Evolutionary conservation across 345 rosid species (phyloP), one percentile per base, ranked within the genome.

Genomic region (Corymbia maculata): DNA sequence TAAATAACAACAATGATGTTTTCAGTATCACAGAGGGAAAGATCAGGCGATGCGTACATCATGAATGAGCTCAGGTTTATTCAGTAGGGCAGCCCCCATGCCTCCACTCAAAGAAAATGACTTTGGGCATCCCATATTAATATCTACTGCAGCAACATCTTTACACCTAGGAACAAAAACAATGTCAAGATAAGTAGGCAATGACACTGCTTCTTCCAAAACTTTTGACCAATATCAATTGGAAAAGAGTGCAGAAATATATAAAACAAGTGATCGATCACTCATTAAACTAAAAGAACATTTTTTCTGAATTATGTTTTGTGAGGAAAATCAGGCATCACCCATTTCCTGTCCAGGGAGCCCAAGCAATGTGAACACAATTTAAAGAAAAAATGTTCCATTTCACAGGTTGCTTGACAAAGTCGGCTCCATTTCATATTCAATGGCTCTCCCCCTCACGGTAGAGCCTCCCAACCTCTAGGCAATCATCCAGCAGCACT

Each of bases 91-190:
- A 93, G 99, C 98, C 66, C 99, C 99, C 99, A 97, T 97, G 85
- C 99, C 99, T 86, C 99, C 99, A 87, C 97, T 97, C 86, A 96
- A 85, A 87, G 99, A 97, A 92, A 97, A 97, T 85, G 98, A 93
- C 91, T 89, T 97, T 51, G 99, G 99, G 90, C 99, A 97, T 89
- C 99, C 99, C 99, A 97, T 97, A 89, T 97, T 97, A 89, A 97
- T 91, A 92, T 97, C 99, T 79, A 97, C 90, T 30, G 97, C 93
- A 88, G 97, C 95, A 88, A 97, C 98, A 75, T 97, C 98, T 4
- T 95, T 95, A 89, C 97, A 96, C 92, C 99, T 97, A 88, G 68
- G 90, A 87, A 85, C 86, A 84, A 85, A 88, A 50, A 66, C 47
- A 28, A 75, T 42, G 28, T 75, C 49, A 51, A 53, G 45, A 45